These are phyloP conservation scores for Oxytropis ochrocephala DNA, from an alignment of 306 rosid species.

Conservation along the genomic window DNA sequence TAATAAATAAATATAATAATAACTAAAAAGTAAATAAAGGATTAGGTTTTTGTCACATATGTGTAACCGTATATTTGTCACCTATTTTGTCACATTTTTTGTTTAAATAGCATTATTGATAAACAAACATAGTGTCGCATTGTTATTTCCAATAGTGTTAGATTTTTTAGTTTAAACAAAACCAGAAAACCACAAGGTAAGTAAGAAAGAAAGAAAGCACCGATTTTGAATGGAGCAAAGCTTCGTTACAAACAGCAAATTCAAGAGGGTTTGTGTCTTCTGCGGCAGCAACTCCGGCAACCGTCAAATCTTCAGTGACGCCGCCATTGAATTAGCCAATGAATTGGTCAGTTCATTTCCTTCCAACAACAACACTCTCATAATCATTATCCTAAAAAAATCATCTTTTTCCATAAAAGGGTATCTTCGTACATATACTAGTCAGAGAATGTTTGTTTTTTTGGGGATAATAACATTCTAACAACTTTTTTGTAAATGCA, in stretches of 20 bases:
- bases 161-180: slow-evolving; percentile 7
- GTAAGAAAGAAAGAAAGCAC: not conserved
- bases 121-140: not conserved
- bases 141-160: slow-evolving; percentile 9
- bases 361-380: not conserved
- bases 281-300: slow-evolving; percentile 86
- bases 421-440: not conserved
- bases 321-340: slow-evolving; percentile 70
- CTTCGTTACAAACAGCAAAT: slow-evolving; percentile 50
- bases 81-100: no score
- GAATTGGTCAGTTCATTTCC: slow-evolving; percentile 46
- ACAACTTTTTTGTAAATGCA: slow-evolving; percentile 10
- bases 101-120: no score
- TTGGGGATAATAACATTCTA: slow-evolving; percentile 1
- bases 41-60: no score
- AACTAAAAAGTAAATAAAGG: no score
- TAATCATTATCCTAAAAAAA: not conserved
- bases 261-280: slow-evolving; percentile 73
- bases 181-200: not conserved
- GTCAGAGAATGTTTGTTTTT: slow-evolving; percentile 7
- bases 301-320: slow-evolving; percentile 72
- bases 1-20: no score
- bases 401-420: slow-evolving; percentile 13
- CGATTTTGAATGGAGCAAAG: slow-evolving; percentile 55
- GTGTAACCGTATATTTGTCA: no score